Conservation (phyloP, 108 stramenopile species). For the Nitzschia sp. region DNA sequence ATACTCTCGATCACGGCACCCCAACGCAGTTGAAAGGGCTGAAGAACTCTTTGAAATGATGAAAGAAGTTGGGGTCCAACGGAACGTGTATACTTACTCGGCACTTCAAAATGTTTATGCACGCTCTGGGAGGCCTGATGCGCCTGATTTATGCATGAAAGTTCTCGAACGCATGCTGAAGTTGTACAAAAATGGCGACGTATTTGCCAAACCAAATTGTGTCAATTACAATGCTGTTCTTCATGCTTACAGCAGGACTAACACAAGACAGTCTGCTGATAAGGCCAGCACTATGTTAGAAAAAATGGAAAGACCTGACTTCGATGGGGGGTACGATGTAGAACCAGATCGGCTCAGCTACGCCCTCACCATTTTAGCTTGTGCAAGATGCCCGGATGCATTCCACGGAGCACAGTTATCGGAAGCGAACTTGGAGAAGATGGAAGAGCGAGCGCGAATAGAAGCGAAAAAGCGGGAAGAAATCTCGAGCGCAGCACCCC, state of each 20-base stretch:
- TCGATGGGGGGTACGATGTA: slow-evolving; percentile 58
- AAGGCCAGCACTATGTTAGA: slow-evolving; percentile 27
- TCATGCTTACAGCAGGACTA: slow-evolving; percentile 33
- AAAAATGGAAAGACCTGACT: slow-evolving; percentile 36
- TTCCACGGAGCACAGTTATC: slow-evolving; percentile 26
- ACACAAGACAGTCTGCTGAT: slow-evolving; percentile 21
- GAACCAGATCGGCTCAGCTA: slow-evolving; percentile 75
- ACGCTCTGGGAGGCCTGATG: slow-evolving; percentile 13
- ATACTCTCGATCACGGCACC: slow-evolving; percentile 43
- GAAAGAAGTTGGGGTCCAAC: slow-evolving; percentile 39
- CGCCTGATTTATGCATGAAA: slow-evolving; percentile 10
- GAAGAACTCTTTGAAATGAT: slow-evolving; percentile 35
- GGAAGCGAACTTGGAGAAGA: slow-evolving; percentile 34
- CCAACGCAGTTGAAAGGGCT: slow-evolving; percentile 26
- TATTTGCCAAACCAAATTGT: slow-evolving; percentile 61
- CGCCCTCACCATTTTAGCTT: slow-evolving; percentile 59
- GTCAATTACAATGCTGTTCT: slow-evolving; percentile 58
- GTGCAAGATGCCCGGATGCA: slow-evolving; percentile 43
- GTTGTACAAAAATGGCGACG: slow-evolving; percentile 52
- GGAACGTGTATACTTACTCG: slow-evolving; percentile 57
- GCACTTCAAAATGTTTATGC: slow-evolving; percentile 61
- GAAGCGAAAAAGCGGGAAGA: slow-evolving; percentile 25
- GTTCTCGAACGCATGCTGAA: slow-evolving; percentile 47
- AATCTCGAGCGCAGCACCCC: slow-evolving; percentile 38
- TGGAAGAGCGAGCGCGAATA: slow-evolving; percentile 32